phyloP scores from a whole-genome alignment of 805 yeast species.

The Starmerella tilneyi region DNA sequence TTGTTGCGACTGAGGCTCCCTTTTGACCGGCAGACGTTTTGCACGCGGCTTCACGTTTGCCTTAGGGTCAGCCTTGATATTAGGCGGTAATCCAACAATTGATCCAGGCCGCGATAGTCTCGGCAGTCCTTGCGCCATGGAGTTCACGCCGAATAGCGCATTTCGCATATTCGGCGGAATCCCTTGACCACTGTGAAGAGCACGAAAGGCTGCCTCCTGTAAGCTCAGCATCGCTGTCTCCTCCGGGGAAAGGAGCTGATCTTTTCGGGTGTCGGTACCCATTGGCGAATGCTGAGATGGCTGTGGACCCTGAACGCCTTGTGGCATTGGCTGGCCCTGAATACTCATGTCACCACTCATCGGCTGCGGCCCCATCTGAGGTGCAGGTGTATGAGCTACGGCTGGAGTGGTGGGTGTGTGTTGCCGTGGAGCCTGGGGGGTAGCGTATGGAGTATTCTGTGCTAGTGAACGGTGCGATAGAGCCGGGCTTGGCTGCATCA shows the following conservation, averaged over 20 bases:
- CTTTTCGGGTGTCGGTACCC: conserved; percentile 2
- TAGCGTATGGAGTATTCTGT: conserved; percentile 6
- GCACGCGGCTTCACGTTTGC: background rate
- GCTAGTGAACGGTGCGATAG: conserved; percentile 10
- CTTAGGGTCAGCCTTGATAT: conserved; percentile 5
- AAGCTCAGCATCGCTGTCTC: conserved; percentile 10
- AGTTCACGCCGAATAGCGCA: conserved; percentile 12
- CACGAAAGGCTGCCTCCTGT: conserved; percentile 19
- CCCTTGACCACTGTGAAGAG: conserved; percentile 14
- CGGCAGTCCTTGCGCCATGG: conserved; percentile 14
- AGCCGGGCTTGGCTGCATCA: conserved; percentile 15
- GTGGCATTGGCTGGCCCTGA: background rate
- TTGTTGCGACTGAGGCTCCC: background rate
- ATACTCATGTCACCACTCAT: background rate
- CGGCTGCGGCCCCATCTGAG: background rate
- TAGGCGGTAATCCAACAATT: background rate
- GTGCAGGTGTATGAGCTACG: conserved; percentile 3
- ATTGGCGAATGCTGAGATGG: background rate
- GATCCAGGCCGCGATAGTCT: conserved; percentile 7
- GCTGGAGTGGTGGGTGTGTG: conserved; percentile 8
- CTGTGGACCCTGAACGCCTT: conserved; percentile 1
- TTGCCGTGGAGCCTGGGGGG: conserved; percentile 9
- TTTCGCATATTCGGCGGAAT: conserved; percentile 13
- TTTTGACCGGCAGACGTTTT: background rate
- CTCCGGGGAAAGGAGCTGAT: conserved; percentile 17